These are phyloP conservation scores for Yamadazyma olivae DNA, from an alignment of 805 yeast species.

Conservation along the genomic window DNA sequence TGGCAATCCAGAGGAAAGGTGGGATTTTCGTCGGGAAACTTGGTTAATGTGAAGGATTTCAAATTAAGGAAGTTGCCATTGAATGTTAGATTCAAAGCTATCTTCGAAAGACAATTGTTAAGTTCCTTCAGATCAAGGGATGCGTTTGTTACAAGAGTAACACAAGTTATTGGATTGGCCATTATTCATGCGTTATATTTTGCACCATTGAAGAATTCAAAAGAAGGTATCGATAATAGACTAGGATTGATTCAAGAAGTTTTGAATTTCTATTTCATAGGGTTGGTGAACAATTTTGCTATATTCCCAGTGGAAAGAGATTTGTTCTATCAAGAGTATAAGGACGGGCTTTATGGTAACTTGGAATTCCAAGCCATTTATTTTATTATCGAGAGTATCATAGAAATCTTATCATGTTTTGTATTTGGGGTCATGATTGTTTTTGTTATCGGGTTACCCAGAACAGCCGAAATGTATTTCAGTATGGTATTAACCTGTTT, in stretches of 20 bases:
- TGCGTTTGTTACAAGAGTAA: slow-evolving; percentile 58
- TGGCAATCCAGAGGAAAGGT: slow-evolving; percentile 19
- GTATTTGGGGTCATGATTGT: slow-evolving; percentile 62
- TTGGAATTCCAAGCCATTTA: slow-evolving; percentile 62
- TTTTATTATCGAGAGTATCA: slow-evolving; percentile 61
- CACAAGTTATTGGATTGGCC: slow-evolving; percentile 64
- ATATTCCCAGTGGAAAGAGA: slow-evolving; percentile 72
- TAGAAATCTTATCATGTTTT: slow-evolving; percentile 57
- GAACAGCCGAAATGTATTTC: slow-evolving; percentile 66
- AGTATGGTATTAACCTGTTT: slow-evolving; percentile 54
- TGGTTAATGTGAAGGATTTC: slow-evolving; percentile 24
- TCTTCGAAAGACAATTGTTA: slow-evolving; percentile 30
- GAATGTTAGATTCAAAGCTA: slow-evolving; percentile 24
- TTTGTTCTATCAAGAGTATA: slow-evolving; percentile 74
- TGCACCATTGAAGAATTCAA: slow-evolving; percentile 35
- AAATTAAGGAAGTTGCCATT: slow-evolving; percentile 22
- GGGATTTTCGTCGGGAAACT: slow-evolving; percentile 1
- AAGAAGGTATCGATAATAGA: slow-evolving; percentile 59
- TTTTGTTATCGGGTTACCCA: slow-evolving; percentile 70
- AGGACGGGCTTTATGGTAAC: slow-evolving; percentile 67
- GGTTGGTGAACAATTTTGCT: slow-evolving; percentile 75
- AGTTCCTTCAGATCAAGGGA: slow-evolving; percentile 43
- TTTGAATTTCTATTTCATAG: slow-evolving; percentile 69
- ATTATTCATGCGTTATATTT: slow-evolving; percentile 66
- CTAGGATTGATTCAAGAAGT: slow-evolving; percentile 76